These are phyloP conservation scores for Venturia asperata DNA, from an alignment of 2,329 filamentous ascomycete genomes.

Conservation along the genomic window DNA sequence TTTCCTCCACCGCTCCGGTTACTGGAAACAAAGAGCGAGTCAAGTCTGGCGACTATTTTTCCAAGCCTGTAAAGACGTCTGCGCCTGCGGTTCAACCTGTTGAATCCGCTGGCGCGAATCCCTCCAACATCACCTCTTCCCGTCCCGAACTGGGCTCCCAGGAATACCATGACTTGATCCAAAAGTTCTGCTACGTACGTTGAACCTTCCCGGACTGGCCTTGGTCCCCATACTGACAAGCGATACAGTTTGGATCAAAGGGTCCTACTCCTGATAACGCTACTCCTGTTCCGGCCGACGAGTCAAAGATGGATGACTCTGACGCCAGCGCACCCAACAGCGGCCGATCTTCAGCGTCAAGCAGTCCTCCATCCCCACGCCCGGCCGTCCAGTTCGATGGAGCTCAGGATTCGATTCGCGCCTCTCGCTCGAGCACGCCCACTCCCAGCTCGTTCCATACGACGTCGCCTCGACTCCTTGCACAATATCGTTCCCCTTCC, in stretches of 20 bases:
- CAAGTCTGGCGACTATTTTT: slow-evolving; percentile 22
- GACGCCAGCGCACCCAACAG: slow-evolving; percentile 11
- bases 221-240: slow-evolving; percentile 15
- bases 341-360: slow-evolving; percentile 13
- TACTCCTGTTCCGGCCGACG: neutral
- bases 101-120: slow-evolving; percentile 34
- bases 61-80: slow-evolving; percentile 29
- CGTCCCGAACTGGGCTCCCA: slow-evolving; percentile 72
- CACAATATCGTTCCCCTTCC: slow-evolving; percentile 17
- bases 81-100: slow-evolving; percentile 31
- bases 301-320: neutral
- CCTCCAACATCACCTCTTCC: slow-evolving; percentile 49
- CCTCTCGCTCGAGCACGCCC: slow-evolving; percentile 13
- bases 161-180: slow-evolving; percentile 92
- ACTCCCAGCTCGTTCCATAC: slow-evolving; percentile 10
- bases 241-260: slow-evolving; percentile 18
- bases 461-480: slow-evolving; percentile 18
- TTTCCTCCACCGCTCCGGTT: slow-evolving; percentile 33
- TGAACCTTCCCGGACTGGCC: slow-evolving; percentile 24
- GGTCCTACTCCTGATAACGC: neutral
- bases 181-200: slow-evolving; percentile 99
- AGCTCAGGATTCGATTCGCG: slow-evolving; percentile 12
- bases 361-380: slow-evolving; percentile 15
- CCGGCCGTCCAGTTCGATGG: slow-evolving; percentile 11
- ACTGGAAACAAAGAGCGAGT: slow-evolving; percentile 42